Base-by-base conservation (phyloP, 495 filamentous ascomycete genomes). In the Endocarpon pusillum region DNA sequence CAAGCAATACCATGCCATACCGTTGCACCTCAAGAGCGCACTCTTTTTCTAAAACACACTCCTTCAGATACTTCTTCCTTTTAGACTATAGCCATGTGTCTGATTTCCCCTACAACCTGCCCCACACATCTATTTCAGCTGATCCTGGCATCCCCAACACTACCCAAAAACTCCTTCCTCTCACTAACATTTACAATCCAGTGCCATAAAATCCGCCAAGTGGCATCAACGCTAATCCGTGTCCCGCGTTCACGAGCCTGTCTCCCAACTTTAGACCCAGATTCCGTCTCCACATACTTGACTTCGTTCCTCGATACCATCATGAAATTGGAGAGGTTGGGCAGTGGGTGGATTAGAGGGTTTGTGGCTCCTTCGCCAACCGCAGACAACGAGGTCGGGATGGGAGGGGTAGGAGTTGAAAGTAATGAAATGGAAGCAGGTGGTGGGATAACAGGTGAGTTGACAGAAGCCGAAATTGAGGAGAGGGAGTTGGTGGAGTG, bases 141-240 rank as follows among this genome's bases (percentile, higher is more conserved):
- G n/a, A n/a, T n/a, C n/a, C n/a, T n/a, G n/a, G n/a, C n/a, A n/a
- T n/a, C n/a, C n/a, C n/a, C n/a, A n/a, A n/a, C n/a, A n/a, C n/a
- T n/a, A n/a, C n/a, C n/a, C n/a, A n/a, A n/a, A n/a, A 27, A 4
- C 24, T 17, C 17, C 19, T 42, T 24, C 44, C 38, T 21, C 33
- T n/a, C 17, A 25, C 21, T 4, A 23, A 10, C 6, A 38, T 30
- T 16, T 11, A 18, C n/a, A n/a, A n/a, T 33, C 9, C 36, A 62
- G 56, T 71, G 71, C 47, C 56, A 60, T 47, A 76, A 77, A 57
- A 73, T 87, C 44, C 72, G 80, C 32, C 71, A 76, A 50, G 70
- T 91, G 26, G 81, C 81, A 14, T 73, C 69, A 9, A 84, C 79
- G 0, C 60, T 91, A 2, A 66, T 86, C 21, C 67, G 76, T 34